These are phyloP conservation scores for Plasmodium ovale DNA, from an alignment of 169 alveolate species.

Conservation along the genomic window DNA sequence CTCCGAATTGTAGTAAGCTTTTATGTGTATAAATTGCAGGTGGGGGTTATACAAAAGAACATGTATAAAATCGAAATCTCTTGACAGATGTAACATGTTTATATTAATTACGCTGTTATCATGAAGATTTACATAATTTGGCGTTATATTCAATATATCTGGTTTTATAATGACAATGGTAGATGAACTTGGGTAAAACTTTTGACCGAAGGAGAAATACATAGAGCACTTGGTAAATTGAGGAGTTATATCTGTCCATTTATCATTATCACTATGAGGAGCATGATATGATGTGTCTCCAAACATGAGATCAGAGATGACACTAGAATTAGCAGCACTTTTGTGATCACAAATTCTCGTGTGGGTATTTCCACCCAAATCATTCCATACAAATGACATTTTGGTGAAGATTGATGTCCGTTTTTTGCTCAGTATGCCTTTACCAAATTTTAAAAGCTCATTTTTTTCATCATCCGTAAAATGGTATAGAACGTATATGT, in stretches of 20 bases:
- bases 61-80: conserved; percentile 15
- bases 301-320: too few relatives aligned
- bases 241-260: too few relatives aligned
- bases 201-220: conserved; percentile 14
- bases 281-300: too few relatives aligned
- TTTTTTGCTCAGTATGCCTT: conserved; percentile 38
- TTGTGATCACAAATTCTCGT: too few relatives aligned
- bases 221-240: conserved; percentile 23
- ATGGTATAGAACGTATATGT: conserved; percentile 22
- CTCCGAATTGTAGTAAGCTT: conserved; percentile 33
- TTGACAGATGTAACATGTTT: conserved; percentile 40
- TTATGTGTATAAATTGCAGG: conserved; percentile 9
- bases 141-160: conserved; percentile 46
- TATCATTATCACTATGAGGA: too few relatives aligned
- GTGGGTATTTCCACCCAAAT: too few relatives aligned
- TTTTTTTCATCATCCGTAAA: conserved; percentile 21
- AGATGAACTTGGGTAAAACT: conserved; percentile 17
- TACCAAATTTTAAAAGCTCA: conserved; percentile 11
- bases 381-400: background rate
- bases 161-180: conserved; percentile 59
- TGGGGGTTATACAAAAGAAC: conserved; percentile 39
- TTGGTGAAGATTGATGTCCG: conserved; percentile 33
- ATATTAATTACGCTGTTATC: conserved; percentile 22
- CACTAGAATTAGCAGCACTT: too few relatives aligned
- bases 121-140: conserved; percentile 9